Base-by-base conservation (phyloP, 805 yeast species). In the Schizosaccharomyces osmophilus region DNA sequence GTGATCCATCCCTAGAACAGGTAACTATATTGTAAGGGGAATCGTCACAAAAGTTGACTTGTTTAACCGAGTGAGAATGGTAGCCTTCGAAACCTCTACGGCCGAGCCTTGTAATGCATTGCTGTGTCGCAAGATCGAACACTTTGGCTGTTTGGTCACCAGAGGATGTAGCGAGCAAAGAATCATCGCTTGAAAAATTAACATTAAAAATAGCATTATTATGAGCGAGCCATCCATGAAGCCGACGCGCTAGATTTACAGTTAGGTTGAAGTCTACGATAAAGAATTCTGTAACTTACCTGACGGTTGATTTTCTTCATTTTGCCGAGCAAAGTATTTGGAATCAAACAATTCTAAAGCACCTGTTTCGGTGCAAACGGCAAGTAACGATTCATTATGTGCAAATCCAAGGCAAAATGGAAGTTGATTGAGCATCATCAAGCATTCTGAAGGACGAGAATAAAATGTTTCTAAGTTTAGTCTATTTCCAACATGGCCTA, bases 131-230 rank as follows among this genome's bases (percentile, higher is more conserved):
- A 15, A 45, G 24, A 13, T 59, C 61, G 43, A 59, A 59, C 17
- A 59, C 36, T n/a, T 41, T 43, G 8, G 54, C 19, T 19, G 61
- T 59, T 17, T 45, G 55, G 39, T 59, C 61, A 17, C 61, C 61
- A n/a, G 54, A 42, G 19, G 61, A 43, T 19, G 61, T 59, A 29
- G 61, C 61, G 32, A 59, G 55, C 55, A 59, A 59, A 26, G 55
- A 24, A 32, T 59, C 55, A 43, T 59, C 61, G 9, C 24, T 29
- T 39, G 54, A 42, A 26, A 41, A 59, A 31, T 22, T n/a, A 43
- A 59, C 54, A 13, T 29, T 48, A 48, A 59, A 59, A 9, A 59
- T 31, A 32, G 55, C 51, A 48, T 59, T 59, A 9, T 45, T 59
- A 22, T 59, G 61, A 42, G 60, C 60, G 11, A 39, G 29, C 48